Base-by-base conservation (phyloP, 306 rosid species). In the Vachellia collinsii region DNA sequence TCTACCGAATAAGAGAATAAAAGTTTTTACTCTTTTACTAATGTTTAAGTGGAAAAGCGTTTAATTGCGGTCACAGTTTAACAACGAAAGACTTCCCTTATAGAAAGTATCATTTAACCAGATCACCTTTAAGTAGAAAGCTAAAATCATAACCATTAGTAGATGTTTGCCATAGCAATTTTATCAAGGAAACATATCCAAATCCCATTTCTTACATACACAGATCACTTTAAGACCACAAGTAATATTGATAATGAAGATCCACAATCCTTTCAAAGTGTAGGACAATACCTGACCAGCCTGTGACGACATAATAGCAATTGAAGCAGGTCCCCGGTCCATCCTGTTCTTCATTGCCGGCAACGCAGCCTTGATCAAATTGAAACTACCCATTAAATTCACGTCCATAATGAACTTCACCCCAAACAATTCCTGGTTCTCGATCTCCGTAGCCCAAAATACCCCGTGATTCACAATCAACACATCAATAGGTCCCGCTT, bases 241-340 rank as follows among this genome's bases (percentile, higher is more conserved):
- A 36, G 12, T 6, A 62, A 62, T 12, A 58, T 34, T 63, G 3
- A 63, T 34, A 36, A 63, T 16, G 69, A 78, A 69, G 37, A 8
- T 41, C 59, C 58, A 39, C 38, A 61, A 78, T 12, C 23, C 50
- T 11, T 51, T 68, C 23, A 38, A 77, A 77, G 63, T 13, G 19
- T 17, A 29, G 20, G 58, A 62, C 8, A 12, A 19, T 83, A 93
- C 97, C 94, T 93, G 99, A 81, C 97, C 99, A 7, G 97, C 99
- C 80, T 94, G 99, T 8, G 99, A 94, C 2, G 99, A 91, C 86
- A 91, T 89, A 25, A 94, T 80, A 56, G 97, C 94, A 62, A 94
- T 91, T 0, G 97, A 94, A 63, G 83, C 89, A 2, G 99, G 94
- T 16, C 87, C 87, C 7, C 88, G 77, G 42, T 89, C 86, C 23